phyloP scores from a whole-genome alignment of 768 basidiomycete species.

The Collybiopsis luxurians region DNA sequence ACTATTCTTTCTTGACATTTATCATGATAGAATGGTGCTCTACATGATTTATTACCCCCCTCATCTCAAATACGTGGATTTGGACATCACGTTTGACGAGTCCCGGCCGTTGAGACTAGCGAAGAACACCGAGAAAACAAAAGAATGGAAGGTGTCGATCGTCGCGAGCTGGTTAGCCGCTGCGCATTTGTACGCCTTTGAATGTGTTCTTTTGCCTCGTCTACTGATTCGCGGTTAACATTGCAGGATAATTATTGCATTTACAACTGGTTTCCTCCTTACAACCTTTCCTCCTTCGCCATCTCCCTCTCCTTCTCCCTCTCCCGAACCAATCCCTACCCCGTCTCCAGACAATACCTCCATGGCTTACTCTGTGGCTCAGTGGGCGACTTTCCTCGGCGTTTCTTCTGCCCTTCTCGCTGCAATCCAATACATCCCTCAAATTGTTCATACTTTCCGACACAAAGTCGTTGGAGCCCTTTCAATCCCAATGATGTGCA shows the following conservation, averaged over 20 bases:
- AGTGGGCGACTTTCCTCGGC: slow-evolving; percentile 88
- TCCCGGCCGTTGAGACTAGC: slow-evolving; percentile 36
- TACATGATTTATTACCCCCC: slow-evolving; percentile 92
- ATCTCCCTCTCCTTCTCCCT: slow-evolving; percentile 29
- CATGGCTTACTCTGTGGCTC: slow-evolving; percentile 13
- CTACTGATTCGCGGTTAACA: slow-evolving; percentile 8
- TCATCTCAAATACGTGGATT: slow-evolving; percentile 67
- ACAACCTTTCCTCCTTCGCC: slow-evolving; percentile 37
- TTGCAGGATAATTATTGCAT: slow-evolving; percentile 48
- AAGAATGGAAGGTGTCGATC: slow-evolving; percentile 79
- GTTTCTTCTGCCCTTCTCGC: slow-evolving; percentile 77
- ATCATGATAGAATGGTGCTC: slow-evolving; percentile 68
- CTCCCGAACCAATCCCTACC: slow-evolving; percentile 31
- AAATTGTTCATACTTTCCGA: slow-evolving; percentile 76
- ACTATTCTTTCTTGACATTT: background rate
- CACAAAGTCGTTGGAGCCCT: slow-evolving; percentile 86
- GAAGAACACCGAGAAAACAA: slow-evolving; percentile 50
- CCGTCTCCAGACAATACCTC: slow-evolving; percentile 26
- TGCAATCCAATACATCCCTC: slow-evolving; percentile 84
- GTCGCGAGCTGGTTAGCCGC: slow-evolving; percentile 67
- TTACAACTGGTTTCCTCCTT: slow-evolving; percentile 65
- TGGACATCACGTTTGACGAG: slow-evolving; percentile 40
- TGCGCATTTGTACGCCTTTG: slow-evolving; percentile 67
- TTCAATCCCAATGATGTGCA: slow-evolving; percentile 93
- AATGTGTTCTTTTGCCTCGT: background rate